phyloP scores from a whole-genome alignment of 352 stramenopile genomes.

The Elongisporangium anandrum region DNA sequence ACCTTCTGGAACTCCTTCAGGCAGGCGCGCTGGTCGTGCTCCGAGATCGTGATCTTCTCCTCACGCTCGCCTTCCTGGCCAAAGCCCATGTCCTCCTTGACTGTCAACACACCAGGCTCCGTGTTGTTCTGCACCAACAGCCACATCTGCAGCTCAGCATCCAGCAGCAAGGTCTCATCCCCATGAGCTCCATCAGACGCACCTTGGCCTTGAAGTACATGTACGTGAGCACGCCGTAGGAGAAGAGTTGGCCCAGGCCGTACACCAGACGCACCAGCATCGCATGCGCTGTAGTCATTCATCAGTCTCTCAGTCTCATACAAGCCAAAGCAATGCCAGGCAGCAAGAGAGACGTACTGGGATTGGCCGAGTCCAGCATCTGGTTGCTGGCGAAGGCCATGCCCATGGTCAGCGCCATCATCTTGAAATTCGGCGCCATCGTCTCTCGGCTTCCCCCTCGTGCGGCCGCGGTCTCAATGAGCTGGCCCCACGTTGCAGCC shows the following conservation, averaged over 20 bases:
- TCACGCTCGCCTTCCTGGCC: conserved; percentile 65
- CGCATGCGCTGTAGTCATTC: conserved; percentile 38
- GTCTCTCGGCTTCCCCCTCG: background rate
- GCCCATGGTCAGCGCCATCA: conserved; percentile 70
- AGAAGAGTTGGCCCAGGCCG: conserved; percentile 59
- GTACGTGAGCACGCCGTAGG: conserved; percentile 49
- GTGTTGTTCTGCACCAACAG: conserved; percentile 60
- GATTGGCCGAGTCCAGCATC: conserved; percentile 59
- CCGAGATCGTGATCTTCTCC: conserved; percentile 79
- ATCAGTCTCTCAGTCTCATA: background rate
- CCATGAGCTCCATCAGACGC: background rate
- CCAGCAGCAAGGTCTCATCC: background rate
- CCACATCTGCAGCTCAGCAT: background rate
- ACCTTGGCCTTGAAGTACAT: conserved; percentile 65
- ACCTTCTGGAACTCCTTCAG: conserved; percentile 73
- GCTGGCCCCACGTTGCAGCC: background rate
- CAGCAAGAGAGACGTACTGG: conserved; percentile 25
- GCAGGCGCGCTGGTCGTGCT: conserved; percentile 73
- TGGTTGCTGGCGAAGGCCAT: conserved; percentile 61
- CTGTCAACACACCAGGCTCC: conserved; percentile 56
- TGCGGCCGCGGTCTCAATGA: background rate
- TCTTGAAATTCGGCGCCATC: conserved; percentile 77
- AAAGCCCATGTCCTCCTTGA: conserved; percentile 80
- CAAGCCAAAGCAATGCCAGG: background rate
- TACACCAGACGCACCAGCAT: conserved; percentile 50